phyloP scores from a whole-genome alignment of 2,329 filamentous ascomycete species.

The Aspergillus transmontanensis region DNA sequence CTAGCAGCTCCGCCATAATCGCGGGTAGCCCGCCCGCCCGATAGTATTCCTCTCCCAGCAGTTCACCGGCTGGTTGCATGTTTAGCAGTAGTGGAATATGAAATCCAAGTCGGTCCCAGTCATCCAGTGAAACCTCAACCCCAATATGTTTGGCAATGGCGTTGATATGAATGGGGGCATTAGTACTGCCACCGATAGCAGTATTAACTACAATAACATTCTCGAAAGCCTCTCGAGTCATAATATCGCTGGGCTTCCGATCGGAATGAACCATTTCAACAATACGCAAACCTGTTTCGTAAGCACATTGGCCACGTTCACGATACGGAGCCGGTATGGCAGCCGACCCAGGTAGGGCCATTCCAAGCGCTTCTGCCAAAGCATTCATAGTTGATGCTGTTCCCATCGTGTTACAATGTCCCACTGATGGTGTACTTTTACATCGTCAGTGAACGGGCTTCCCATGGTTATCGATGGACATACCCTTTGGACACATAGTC shows the following conservation, averaged over 20 bases:
- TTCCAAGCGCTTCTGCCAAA: constrained; percentile 55
- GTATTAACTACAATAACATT: constrained; percentile 59
- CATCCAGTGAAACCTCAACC: constrained; percentile 53
- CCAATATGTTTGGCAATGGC: constrained; percentile 59
- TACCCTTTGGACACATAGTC: constrained; percentile 50
- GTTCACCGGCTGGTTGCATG: constrained; percentile 58
- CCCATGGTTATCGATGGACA: constrained; percentile 8
- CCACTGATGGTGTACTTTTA: constrained; percentile 48
- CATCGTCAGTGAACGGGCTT: neutral
- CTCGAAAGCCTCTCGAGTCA: constrained; percentile 59
- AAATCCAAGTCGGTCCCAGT: constrained; percentile 57
- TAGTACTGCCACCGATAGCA: constrained; percentile 60
- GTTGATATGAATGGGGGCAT: constrained; percentile 59
- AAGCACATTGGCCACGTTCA: constrained; percentile 51
- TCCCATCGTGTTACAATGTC: constrained; percentile 58
- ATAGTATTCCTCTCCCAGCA: constrained; percentile 57
- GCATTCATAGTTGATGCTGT: constrained; percentile 58
- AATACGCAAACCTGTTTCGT: constrained; percentile 52
- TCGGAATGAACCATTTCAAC: constrained; percentile 55
- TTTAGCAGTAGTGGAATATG: constrained; percentile 56
- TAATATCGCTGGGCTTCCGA: constrained; percentile 56
- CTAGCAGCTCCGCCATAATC: constrained; percentile 56
- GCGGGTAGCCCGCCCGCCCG: constrained; percentile 57
- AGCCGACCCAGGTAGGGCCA: constrained; percentile 55
- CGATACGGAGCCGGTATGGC: constrained; percentile 56